Percentiles rank a stretch among this genome's conserved stretches.
Conservation (phyloP, 768 basidiomycete genomes). For the Rhodosporidiobolus sp. region DNA sequence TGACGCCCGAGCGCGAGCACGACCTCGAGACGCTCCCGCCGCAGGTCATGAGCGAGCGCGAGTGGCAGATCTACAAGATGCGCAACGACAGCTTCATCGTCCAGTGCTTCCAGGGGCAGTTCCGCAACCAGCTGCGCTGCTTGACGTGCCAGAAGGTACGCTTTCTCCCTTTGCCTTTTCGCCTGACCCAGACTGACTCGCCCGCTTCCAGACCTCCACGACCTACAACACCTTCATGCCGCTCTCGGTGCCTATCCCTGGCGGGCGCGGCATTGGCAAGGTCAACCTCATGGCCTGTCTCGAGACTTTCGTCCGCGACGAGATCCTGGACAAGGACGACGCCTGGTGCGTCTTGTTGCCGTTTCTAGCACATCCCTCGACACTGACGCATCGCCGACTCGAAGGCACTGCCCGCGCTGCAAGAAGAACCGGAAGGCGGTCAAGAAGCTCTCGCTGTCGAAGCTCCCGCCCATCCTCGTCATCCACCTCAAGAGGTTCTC, state of each 20-base stretch:
- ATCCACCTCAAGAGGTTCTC: conserved; percentile 92
- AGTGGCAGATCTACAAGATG: conserved; percentile 86
- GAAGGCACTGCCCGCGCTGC: conserved; percentile 91
- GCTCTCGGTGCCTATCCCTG: conserved; percentile 81
- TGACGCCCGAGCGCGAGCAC: conserved; percentile 75
- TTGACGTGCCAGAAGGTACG: conserved; percentile 80
- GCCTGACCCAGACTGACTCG: no score
- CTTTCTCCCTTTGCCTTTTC: conserved; percentile 2
- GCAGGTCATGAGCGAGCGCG: conserved; percentile 83
- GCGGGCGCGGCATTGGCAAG: conserved; percentile 57
- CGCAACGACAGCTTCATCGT: conserved; percentile 92
- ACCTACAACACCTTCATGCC: conserved; percentile 70
- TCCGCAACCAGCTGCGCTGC: conserved; percentile 82
- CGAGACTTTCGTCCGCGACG: conserved; percentile 83
- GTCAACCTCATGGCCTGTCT: conserved; percentile 76
- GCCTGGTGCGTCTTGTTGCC: conserved; percentile 67
- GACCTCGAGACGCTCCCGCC: conserved; percentile 81
- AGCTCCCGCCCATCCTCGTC: conserved; percentile 85
- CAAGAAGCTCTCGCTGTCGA: conserved; percentile 82
- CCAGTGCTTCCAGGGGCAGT: conserved; percentile 97
- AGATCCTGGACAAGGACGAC: conserved; percentile 85
- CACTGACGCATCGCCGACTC: conserved; percentile 7
- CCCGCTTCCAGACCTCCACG: conserved; percentile 45
- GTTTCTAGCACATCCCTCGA: not conserved
- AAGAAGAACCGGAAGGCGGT: conserved; percentile 80